Percentiles rank a stretch among this genome's conserved stretches.
Evolutionary conservation across 179 eudicot genomes (phyloP).

Genomic region (Drosera spatulata): DNA sequence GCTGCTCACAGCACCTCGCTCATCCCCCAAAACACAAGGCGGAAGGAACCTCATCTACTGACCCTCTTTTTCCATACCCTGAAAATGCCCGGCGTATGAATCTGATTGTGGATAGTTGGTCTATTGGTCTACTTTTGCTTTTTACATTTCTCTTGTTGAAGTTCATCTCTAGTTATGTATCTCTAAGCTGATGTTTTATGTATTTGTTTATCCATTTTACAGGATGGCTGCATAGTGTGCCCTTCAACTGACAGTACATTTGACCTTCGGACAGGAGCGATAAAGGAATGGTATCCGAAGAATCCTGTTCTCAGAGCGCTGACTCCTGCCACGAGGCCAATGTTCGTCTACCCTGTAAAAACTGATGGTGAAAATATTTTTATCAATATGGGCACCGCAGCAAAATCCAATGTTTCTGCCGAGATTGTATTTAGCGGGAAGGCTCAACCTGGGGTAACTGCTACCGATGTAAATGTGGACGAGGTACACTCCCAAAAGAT

Average conservation of each 20-base stretch:
- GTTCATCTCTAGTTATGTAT: too few relatives aligned
- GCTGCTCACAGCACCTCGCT: too few relatives aligned
- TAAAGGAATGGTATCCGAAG: conserved; percentile 93
- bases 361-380: conserved; percentile 66
- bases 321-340: conserved; percentile 69
- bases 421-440: conserved; percentile 89
- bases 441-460: conserved; percentile 90
- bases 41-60: too few relatives aligned
- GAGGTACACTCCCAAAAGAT: conserved; percentile 37
- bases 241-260: conserved; percentile 94
- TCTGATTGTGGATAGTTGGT: too few relatives aligned
- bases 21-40: too few relatives aligned
- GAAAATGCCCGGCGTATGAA: too few relatives aligned
- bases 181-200: too few relatives aligned
- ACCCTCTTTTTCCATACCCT: too few relatives aligned
- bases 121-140: too few relatives aligned
- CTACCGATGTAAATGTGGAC: conserved; percentile 77
- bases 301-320: conserved; percentile 81
- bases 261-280: conserved; percentile 70
- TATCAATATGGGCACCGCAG: conserved; percentile 49
- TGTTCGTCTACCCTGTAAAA: conserved; percentile 71
- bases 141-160: too few relatives aligned
- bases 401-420: conserved; percentile 44
- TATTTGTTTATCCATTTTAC: conserved; percentile 1
- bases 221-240: conserved; percentile 97